A percentile compares a stretch with the other conserved stretches of the same genome.
Evolutionary conservation across 768 basidiomycete genomes (phyloP).

Genomic region (Chalciporus sphaerocephalus): DNA sequence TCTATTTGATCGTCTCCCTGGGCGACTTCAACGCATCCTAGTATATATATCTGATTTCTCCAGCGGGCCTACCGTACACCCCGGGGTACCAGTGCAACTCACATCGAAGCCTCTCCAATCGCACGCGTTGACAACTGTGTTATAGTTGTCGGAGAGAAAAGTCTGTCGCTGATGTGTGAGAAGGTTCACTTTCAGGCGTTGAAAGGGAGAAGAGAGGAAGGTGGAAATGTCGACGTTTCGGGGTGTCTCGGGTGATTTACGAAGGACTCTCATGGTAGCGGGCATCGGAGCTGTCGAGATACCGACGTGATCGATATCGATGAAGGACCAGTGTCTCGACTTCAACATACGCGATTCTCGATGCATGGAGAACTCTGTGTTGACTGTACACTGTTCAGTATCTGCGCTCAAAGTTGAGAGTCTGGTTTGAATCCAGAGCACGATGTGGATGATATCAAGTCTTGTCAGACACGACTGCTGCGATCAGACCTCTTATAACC

Average conservation of each 20-base stretch:
- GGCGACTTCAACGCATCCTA: constrained; percentile 44
- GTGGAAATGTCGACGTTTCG: constrained; percentile 58
- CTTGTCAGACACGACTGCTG: too few relatives aligned
- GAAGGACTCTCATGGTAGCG: constrained; percentile 55
- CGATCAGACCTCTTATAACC: too few relatives aligned
- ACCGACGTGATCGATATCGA: too few relatives aligned
- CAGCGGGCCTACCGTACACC: constrained; percentile 35
- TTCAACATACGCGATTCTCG: too few relatives aligned
- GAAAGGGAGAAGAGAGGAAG: constrained; percentile 37
- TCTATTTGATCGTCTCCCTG: constrained; percentile 59
- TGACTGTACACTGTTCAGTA: too few relatives aligned
- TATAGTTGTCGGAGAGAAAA: constrained; percentile 55
- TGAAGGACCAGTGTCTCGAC: too few relatives aligned
- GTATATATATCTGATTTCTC: constrained; percentile 69
- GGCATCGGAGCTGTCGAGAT: too few relatives aligned
- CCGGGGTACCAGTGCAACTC: constrained; percentile 39
- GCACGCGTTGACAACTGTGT: constrained; percentile 46
- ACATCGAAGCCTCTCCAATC: constrained; percentile 51
- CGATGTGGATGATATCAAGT: too few relatives aligned
- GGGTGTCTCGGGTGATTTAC: constrained; percentile 53
- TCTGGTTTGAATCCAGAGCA: too few relatives aligned
- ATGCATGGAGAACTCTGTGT: too few relatives aligned
- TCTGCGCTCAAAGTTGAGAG: too few relatives aligned
- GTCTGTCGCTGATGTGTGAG: constrained; percentile 53
- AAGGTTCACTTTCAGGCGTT: constrained; percentile 58